These are phyloP conservation scores for Xylaria castorea DNA, from an alignment of 495 filamentous ascomycete genomes.

Conservation along the genomic window DNA sequence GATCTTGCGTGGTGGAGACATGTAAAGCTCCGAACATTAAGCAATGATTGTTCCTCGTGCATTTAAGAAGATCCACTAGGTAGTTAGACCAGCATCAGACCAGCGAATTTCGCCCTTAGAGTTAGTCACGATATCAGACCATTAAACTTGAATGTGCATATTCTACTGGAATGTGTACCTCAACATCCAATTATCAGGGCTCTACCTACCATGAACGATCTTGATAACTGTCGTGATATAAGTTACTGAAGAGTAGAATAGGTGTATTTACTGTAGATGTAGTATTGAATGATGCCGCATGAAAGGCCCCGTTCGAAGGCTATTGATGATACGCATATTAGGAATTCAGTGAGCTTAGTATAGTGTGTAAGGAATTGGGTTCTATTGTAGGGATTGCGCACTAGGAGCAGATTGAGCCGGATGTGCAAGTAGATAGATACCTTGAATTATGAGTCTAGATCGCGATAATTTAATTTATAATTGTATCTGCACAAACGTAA, in stretches of 20 bases:
- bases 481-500: neutral
- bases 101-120: neutral
- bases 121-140: neutral
- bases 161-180: neutral
- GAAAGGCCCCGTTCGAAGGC: neutral
- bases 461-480: neutral
- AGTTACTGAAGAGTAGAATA: neutral
- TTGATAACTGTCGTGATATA: neutral
- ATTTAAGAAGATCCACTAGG: neutral
- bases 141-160: neutral
- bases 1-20: constrained; percentile 15
- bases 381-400: neutral
- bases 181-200: neutral
- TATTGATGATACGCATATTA: neutral
- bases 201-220: neutral
- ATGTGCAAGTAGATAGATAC: neutral
- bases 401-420: neutral
- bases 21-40: neutral
- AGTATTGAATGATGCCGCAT: neutral
- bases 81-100: neutral
- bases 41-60: neutral
- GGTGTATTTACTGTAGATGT: neutral
- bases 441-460: neutral
- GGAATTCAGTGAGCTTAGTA: neutral
- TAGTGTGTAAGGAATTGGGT: neutral